Conservation (phyloP, 1,284 basidiomycete species). For the Ceratobasidium papillatum region DNA sequence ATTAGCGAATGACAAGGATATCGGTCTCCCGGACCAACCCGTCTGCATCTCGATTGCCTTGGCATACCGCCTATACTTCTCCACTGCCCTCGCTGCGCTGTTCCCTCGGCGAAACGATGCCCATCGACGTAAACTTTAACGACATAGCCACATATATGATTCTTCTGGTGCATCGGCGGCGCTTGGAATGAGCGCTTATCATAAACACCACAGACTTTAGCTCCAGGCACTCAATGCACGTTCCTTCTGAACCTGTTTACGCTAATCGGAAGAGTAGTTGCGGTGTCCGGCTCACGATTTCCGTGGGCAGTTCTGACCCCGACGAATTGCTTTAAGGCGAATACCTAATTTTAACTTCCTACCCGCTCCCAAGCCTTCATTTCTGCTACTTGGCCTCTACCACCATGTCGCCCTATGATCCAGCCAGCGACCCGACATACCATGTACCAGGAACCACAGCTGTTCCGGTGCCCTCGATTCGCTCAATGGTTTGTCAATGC, state of each 20-base stretch:
- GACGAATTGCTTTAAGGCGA: background rate
- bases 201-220: background rate
- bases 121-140: background rate
- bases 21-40: background rate
- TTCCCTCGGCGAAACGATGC: background rate
- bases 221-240: background rate
- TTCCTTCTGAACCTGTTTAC: background rate
- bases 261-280: background rate
- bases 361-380: background rate
- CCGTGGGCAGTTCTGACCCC: background rate
- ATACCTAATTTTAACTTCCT: background rate
- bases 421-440: slow-evolving; percentile 10
- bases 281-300: background rate
- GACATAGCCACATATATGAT: background rate
- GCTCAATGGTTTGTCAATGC: background rate
- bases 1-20: background rate
- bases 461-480: background rate
- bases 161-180: too few relatives aligned
- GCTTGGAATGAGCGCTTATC: slow-evolving; percentile 3
- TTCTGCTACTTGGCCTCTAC: background rate
- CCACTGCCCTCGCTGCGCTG: background rate
- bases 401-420: slow-evolving; percentile 12
- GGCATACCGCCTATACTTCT: background rate
- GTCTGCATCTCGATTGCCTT: slow-evolving; percentile 3
- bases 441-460: slow-evolving; percentile 13